Evolutionary conservation across 2,329 filamentous ascomycete genomes (phyloP).

Genomic region (Talaromyces sp.): DNA sequence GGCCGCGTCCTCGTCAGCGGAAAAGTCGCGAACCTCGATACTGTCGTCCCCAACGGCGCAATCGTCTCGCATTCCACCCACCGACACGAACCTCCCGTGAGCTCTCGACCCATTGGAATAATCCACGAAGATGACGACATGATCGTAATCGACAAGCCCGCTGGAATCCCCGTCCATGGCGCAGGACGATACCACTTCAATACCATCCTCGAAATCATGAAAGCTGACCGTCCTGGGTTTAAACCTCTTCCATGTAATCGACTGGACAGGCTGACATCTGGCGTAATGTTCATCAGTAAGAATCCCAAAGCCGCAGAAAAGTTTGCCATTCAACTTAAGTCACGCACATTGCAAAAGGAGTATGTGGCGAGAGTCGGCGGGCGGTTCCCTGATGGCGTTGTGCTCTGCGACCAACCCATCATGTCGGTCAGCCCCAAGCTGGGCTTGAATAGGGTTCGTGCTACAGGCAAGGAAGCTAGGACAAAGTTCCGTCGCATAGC

Average conservation of each 20-base stretch:
- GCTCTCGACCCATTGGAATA: constrained; percentile 71
- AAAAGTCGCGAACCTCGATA: constrained; percentile 63
- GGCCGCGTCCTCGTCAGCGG: constrained; percentile 81
- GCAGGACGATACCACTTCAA: constrained; percentile 96
- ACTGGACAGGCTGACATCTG: constrained; percentile 89
- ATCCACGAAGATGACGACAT: constrained; percentile 90
- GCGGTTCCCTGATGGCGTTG: constrained; percentile 83
- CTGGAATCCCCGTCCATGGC: constrained; percentile 90
- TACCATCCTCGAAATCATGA: constrained; percentile 89
- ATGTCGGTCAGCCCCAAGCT: constrained; percentile 92
- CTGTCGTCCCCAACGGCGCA: constrained; percentile 81
- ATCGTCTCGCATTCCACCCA: constrained; percentile 90
- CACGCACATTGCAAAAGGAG: constrained; percentile 85
- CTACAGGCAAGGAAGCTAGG: constrained; percentile 82
- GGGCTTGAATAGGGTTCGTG: constrained; percentile 88
- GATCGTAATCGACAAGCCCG: constrained; percentile 95
- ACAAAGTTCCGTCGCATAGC: constrained; percentile 90
- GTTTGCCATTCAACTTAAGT: constrained; percentile 71
- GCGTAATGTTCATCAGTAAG: constrained; percentile 98
- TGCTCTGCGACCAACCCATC: constrained; percentile 91
- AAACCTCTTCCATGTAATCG: constrained; percentile 77
- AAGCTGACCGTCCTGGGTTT: constrained; percentile 64
- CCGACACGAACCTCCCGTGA: constrained; percentile 91
- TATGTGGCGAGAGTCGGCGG: constrained; percentile 90
- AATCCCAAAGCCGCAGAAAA: constrained; percentile 72